Evolutionary conservation across 2,329 filamentous ascomycete genomes (phyloP), one percentile per base, ranked within the genome.

Genomic region (Xylaria sp.): DNA sequence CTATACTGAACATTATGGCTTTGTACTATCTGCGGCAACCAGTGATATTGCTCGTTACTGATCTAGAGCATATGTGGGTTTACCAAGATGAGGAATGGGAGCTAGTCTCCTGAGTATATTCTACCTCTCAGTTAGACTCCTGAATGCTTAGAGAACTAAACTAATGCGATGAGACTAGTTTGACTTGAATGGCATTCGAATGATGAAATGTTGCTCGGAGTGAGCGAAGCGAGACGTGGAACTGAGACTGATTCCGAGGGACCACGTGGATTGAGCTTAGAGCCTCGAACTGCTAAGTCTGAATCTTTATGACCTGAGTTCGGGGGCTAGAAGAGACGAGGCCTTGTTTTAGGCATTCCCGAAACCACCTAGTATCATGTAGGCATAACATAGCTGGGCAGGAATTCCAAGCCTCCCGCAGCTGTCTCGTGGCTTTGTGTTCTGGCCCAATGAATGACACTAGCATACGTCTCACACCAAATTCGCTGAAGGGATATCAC

Each of bases 391-490:
- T 41, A 13, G 28, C 15, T 20, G 15, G 59, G 25, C n/a, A 50
- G n/a, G n/a, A 41, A 32, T 46, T 12, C 37, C 37, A 20, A 9
- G 25, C 6, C 10, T 51, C 41, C 23, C 20, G 18, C 37, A 10
- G 20, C 37, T 41, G 50, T 51, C 41, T 37, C 2, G 6, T 44
- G 50, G 39, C 41, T 44, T 10, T 52, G 20, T 32, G 51, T 50
- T 69, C 46, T 61, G 20, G 60, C 60, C 48, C 32, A 50, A 15
- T 59, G 51, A 50, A n/a, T 59, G 51, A n/a, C n/a, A 32, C 28
- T 28, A 48, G 46, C 23, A 54, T n/a, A 46, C 44, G 32, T 64
- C 48, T 51, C 39, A 68, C 48, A 23, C 15, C 13, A 15, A 58
- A 34, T 18, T 18, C 25, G 18, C 28, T 18, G 23, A 39, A 58